Evolutionary conservation across 2,329 filamentous ascomycete genomes (phyloP), one percentile per base, ranked within the genome.

Genomic region (Stemphylium lycopersici): DNA sequence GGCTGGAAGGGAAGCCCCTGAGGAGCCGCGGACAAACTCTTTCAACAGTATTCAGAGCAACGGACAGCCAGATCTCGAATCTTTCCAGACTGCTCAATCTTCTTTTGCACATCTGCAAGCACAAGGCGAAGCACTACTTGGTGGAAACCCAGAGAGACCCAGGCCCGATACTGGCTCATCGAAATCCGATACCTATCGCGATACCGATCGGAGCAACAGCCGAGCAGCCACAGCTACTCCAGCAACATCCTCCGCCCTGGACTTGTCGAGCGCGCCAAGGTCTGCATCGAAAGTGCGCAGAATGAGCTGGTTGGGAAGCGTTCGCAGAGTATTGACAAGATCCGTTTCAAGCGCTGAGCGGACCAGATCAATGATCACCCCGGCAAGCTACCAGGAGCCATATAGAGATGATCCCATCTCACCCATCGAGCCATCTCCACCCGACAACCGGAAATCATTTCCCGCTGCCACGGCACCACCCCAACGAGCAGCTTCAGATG

Each of bases 101-200:
- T 80, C 77, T 0, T 78, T 84, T 47, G 74, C 75, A 7, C 75
- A 80, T 18, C 75, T 81, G 2, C 81, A 81, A 63, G 76, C 77
- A 13, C 82, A 85, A 68, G 80, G 80, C 12, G 79, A 83, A 45
- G 77, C 77, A 3, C 74, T 85, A 1, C 77, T 86, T 22, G 78
- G 78, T 4, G 79, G 79, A 3, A 73, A 69, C 15, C 72, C 69
- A 10, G 71, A 75, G 24, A 58, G 65, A 46, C 37, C 54, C 24
- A 57, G 76, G 57, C 67, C 72, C 45, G 48, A 66, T 2, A 74
- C 71, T 4, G 63, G 69, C 1, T 73, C 70, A 8, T 71, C 70
- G 1, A 67, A 60, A 34, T 52, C 63, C 6, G 61, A 68, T 10
- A 56, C 63, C 2, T 58, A 63, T 29, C 62, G 49, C 4, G 65